Conservation (phyloP, 1,284 basidiomycete species). For the Naganishia sp. region DNA sequence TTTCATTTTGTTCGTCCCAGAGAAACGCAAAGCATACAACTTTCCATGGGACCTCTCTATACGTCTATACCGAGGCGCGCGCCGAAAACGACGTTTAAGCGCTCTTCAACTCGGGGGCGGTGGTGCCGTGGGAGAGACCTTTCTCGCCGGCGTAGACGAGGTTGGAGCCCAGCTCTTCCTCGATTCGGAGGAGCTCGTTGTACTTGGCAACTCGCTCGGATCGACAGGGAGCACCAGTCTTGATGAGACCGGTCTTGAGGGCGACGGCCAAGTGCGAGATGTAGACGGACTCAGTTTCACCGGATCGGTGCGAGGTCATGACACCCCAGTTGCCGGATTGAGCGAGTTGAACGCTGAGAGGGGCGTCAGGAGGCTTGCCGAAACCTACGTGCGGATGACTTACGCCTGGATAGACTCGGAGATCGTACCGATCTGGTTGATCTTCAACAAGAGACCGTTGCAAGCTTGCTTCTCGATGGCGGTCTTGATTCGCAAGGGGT, state of each 20-base stretch:
- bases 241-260: constrained; percentile 81
- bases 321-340: constrained; percentile 98
- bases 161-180: constrained; percentile 73
- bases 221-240: constrained; percentile 94
- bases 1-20: too few species aligned
- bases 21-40: too few species aligned
- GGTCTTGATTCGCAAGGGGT: constrained; percentile 96
- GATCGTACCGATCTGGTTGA: constrained; percentile 99
- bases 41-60: too few species aligned
- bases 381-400: constrained; percentile 26
- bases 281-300: constrained; percentile 94
- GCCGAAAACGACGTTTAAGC: constrained; percentile 3
- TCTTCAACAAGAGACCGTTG: constrained; percentile 97
- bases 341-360: constrained; percentile 80
- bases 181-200: constrained; percentile 75
- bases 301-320: constrained; percentile 99
- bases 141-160: constrained; percentile 73
- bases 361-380: too few species aligned
- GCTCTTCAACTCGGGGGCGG: constrained; percentile 65
- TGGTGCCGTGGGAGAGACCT: constrained; percentile 75
- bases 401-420: constrained; percentile 78
- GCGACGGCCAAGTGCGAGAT: constrained; percentile 97
- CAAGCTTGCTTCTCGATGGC: constrained; percentile 99
- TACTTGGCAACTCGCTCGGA: constrained; percentile 88
- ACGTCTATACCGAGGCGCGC: too few species aligned